A percentile compares a stretch with the other conserved stretches of the same genome.
phyloP scores from a whole-genome alignment of 2,329 filamentous ascomycete genomes.

The Talaromyces sp. region DNA sequence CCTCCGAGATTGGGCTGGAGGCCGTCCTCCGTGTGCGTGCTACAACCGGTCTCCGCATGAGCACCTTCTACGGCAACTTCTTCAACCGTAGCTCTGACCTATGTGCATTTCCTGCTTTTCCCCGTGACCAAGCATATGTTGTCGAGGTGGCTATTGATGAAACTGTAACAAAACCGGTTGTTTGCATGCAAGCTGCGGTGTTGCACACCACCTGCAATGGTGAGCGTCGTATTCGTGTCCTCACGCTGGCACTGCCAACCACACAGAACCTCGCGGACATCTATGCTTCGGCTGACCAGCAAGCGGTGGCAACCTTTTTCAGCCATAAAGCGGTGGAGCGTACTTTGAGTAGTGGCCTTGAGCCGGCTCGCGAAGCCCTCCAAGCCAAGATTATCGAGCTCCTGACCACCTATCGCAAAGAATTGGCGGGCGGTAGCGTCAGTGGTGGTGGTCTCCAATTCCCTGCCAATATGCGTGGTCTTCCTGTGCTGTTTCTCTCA shows the following conservation, averaged over 20 bases:
- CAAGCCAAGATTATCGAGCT: conserved; percentile 92
- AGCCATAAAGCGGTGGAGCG: conserved; percentile 97
- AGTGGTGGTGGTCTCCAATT: conserved; percentile 89
- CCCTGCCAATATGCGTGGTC: conserved; percentile 83
- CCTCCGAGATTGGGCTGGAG: conserved; percentile 92
- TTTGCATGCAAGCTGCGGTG: conserved; percentile 91
- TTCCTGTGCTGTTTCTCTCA: conserved; percentile 89
- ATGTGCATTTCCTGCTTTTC: conserved; percentile 97
- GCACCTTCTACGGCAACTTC: conserved; percentile 98
- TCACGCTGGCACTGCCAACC: conserved; percentile 90
- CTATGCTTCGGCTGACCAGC: conserved; percentile 93
- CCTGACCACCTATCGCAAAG: conserved; percentile 93
- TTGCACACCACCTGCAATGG: conserved; percentile 98
- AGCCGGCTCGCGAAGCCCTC: conserved; percentile 85
- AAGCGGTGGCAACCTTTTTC: conserved; percentile 90
- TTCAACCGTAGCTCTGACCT: conserved; percentile 98
- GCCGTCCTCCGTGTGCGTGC: conserved; percentile 94
- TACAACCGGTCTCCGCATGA: conserved; percentile 93
- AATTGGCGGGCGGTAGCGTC: conserved; percentile 93
- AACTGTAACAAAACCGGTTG: conserved; percentile 84
- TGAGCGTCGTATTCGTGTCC: conserved; percentile 88
- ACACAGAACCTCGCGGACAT: conserved; percentile 88
- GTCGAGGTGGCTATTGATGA: conserved; percentile 98
- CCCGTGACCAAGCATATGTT: conserved; percentile 94
- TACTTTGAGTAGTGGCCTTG: conserved; percentile 79